Percentiles rank a stretch among this genome's conserved stretches.
Evolutionary conservation across 345 rosid genomes (phyloP).

Genomic region (Eucalyptus camaldulensis): DNA sequence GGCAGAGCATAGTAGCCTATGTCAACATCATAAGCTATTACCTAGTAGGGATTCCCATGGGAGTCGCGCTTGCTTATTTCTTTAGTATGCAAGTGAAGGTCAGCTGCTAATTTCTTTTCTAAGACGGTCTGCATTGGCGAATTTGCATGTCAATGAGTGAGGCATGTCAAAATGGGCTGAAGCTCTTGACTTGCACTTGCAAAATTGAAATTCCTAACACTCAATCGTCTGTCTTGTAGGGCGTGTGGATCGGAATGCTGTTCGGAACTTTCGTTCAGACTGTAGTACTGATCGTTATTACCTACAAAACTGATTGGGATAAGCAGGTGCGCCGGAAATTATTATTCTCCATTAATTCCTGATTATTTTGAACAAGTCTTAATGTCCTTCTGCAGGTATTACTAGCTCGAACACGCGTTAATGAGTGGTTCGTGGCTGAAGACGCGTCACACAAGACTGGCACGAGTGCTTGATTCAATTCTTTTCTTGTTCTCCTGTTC

Average conservation of each 20-base stretch:
- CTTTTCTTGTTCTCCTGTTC: neutral
- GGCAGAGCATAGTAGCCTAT: constrained; percentile 72
- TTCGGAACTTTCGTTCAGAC: constrained; percentile 63
- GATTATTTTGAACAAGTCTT: neutral
- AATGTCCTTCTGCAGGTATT: neutral
- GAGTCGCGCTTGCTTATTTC: constrained; percentile 45
- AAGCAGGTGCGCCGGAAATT: constrained; percentile 24
- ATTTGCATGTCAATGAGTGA: neutral
- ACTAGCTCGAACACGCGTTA: neutral
- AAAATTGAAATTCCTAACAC: neutral
- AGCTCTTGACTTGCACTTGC: neutral
- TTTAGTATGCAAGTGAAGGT: constrained; percentile 46
- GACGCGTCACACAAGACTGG: neutral
- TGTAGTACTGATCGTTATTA: constrained; percentile 31
- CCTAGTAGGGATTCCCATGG: constrained; percentile 61
- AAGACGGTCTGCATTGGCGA: neutral
- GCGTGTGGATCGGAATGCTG: constrained; percentile 83
- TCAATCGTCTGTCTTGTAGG: constrained; percentile 7
- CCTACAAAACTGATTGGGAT: constrained; percentile 68
- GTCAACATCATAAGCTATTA: constrained; percentile 66
- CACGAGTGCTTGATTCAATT: neutral
- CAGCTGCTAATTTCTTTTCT: neutral
- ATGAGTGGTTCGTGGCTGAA: neutral
- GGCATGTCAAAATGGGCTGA: neutral
- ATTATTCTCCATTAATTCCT: neutral